Evolutionary conservation across 1,139 yeast genomes (phyloP).

Genomic region (Candida smagusa): DNA sequence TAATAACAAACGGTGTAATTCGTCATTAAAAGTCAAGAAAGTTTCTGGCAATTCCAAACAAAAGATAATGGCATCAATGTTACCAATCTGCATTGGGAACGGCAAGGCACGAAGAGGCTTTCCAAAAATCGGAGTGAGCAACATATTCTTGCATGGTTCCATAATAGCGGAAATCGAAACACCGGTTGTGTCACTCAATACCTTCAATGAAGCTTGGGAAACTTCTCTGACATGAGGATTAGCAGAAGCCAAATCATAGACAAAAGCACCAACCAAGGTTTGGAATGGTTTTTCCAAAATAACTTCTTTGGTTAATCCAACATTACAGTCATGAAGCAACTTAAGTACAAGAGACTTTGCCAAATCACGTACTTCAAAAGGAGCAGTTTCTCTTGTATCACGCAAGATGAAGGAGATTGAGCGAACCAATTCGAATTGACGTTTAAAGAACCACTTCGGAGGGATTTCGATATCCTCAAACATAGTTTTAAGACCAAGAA

Average conservation of each 20-base stretch:
- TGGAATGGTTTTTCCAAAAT: slow-evolving; percentile 73
- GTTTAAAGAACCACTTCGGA: slow-evolving; percentile 64
- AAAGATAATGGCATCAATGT: slow-evolving; percentile 92
- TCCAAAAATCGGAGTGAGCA: slow-evolving; percentile 91
- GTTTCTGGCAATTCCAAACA: slow-evolving; percentile 80
- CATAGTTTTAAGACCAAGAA: slow-evolving; percentile 74
- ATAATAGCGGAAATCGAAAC: slow-evolving; percentile 73
- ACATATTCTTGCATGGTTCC: slow-evolving; percentile 75
- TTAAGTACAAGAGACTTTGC: slow-evolving; percentile 68
- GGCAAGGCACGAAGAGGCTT: slow-evolving; percentile 96
- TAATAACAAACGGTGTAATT: slow-evolving; percentile 73
- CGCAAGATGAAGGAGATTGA: slow-evolving; percentile 86
- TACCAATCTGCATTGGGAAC: slow-evolving; percentile 98
- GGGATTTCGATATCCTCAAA: slow-evolving; percentile 68
- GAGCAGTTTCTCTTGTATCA: slow-evolving; percentile 89
- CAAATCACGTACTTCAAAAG: slow-evolving; percentile 67
- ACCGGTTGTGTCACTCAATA: slow-evolving; percentile 65
- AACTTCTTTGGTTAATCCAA: slow-evolving; percentile 54
- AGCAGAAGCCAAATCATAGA: slow-evolving; percentile 89
- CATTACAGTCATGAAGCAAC: slow-evolving; percentile 64
- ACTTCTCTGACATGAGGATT: slow-evolving; percentile 79
- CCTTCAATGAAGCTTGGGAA: slow-evolving; percentile 67
- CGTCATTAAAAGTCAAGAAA: slow-evolving; percentile 84
- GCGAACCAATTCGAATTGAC: slow-evolving; percentile 82
- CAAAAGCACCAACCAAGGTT: slow-evolving; percentile 80